Conservation (phyloP, 495 filamentous ascomycete genomes). For the Astrothelium subdiscretum region DNA sequence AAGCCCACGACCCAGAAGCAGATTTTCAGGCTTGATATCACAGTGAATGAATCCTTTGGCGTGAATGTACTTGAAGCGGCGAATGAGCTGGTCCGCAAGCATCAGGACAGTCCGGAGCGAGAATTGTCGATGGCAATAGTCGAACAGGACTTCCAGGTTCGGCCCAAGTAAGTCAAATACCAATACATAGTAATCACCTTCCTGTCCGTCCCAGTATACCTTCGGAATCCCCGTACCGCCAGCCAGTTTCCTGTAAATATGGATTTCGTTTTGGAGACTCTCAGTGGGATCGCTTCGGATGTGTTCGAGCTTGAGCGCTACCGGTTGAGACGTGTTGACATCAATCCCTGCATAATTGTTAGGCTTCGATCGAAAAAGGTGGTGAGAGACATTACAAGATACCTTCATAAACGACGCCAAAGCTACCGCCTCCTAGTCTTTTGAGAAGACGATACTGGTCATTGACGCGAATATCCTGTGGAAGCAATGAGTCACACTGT, state of each 20-base stretch:
- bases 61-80: slow-evolving; percentile 26
- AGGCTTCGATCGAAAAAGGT: background rate
- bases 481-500: background rate
- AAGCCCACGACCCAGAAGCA: slow-evolving; percentile 23
- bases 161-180: slow-evolving; percentile 14
- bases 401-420: slow-evolving; percentile 23
- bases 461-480: slow-evolving; percentile 21
- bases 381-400: background rate
- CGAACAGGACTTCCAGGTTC: slow-evolving; percentile 13
- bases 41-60: slow-evolving; percentile 24
- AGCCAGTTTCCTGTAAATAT: slow-evolving; percentile 7
- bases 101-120: slow-evolving; percentile 16
- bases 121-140: slow-evolving; percentile 11
- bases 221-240: slow-evolving; percentile 6
- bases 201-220: slow-evolving; percentile 12
- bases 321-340: slow-evolving; percentile 3
- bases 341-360: background rate
- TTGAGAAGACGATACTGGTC: slow-evolving; percentile 19
- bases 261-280: slow-evolving; percentile 6
- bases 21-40: slow-evolving; percentile 30
- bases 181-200: slow-evolving; percentile 12
- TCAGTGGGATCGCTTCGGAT: slow-evolving; percentile 3
- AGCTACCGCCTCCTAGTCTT: slow-evolving; percentile 24
- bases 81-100: slow-evolving; percentile 15
- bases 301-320: slow-evolving; percentile 12